phyloP scores from a whole-genome alignment of 257 asterid species.

The Parsonsia alboflavescens region DNA sequence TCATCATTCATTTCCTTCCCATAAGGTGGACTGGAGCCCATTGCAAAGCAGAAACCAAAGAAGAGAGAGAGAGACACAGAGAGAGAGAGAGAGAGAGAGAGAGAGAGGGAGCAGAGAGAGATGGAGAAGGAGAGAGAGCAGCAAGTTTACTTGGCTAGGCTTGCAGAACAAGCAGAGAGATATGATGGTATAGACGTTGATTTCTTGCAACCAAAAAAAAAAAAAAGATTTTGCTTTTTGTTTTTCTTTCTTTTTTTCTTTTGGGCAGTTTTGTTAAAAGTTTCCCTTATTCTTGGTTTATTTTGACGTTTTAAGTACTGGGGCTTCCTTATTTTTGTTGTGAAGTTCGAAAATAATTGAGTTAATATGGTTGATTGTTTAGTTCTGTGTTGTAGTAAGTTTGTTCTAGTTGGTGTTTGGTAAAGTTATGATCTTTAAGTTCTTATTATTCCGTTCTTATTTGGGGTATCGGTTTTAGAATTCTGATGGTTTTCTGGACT shows the following conservation, averaged over 20 bases:
- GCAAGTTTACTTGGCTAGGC: slow-evolving; percentile 64
- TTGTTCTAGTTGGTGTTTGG: not conserved
- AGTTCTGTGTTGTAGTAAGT: not conserved
- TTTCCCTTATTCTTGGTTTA: not conserved
- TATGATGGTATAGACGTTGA: slow-evolving; percentile 49
- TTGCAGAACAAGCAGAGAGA: slow-evolving; percentile 77
- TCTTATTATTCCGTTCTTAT: not conserved
- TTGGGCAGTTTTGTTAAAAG: not conserved
- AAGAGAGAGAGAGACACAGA: too few relatives aligned
- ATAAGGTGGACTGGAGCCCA: too few relatives aligned
- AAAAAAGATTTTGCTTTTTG: too few relatives aligned
- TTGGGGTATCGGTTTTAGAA: not conserved
- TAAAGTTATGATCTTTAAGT: slow-evolving; percentile 6
- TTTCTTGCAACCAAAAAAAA: not conserved
- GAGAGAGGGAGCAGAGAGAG: slow-evolving; percentile 26
- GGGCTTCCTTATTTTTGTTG: not conserved
- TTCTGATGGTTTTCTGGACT: not conserved
- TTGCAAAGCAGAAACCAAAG: not conserved
- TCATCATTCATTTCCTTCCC: too few relatives aligned
- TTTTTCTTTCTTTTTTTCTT: not conserved
- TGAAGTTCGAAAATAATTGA: not conserved
- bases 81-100: slow-evolving; percentile 39
- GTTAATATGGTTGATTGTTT: slow-evolving; percentile 15
- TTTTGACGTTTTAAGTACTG: slow-evolving; percentile 1
- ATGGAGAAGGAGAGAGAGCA: slow-evolving; percentile 68